Conservation (phyloP, 495 filamentous ascomycete genomes). For the Hyaloscypha hepaticicola region DNA sequence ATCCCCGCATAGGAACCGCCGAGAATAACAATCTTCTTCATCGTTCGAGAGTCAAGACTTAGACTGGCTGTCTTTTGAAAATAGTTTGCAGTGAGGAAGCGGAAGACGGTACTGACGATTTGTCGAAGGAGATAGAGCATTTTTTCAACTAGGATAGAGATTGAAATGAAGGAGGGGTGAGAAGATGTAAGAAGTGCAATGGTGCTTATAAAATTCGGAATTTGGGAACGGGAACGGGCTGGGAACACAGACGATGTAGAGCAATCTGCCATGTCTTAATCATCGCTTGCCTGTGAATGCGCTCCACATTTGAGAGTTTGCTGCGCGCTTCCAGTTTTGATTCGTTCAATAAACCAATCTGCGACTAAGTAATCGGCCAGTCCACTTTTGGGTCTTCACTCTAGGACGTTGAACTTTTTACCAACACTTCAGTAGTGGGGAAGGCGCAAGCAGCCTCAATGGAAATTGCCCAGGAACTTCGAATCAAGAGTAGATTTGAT, state of each 20-base stretch:
- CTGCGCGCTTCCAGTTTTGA: no score
- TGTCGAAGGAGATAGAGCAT: slow-evolving; percentile 20
- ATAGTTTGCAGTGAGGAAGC: slow-evolving; percentile 22
- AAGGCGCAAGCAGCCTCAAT: background rate
- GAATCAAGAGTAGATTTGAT: background rate
- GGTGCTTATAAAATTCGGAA: background rate
- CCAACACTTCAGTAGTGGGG: background rate
- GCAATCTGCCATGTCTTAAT: background rate
- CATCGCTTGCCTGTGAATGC: no score
- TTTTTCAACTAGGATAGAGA: background rate
- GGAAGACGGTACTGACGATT: slow-evolving; percentile 12
- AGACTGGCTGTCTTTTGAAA: slow-evolving; percentile 5
- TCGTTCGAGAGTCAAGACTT: slow-evolving; percentile 3
- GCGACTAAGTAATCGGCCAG: background rate
- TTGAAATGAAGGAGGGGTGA: background rate
- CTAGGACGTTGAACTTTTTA: background rate
- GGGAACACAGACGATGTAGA: background rate
- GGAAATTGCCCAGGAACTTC: background rate
- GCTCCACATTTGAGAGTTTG: background rate
- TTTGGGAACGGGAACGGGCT: background rate
- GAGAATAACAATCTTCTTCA: slow-evolving; percentile 37
- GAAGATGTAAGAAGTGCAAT: background rate
- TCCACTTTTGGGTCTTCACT: background rate
- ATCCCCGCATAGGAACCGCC: slow-evolving; percentile 33
- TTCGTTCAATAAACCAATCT: background rate